Conservation (phyloP, 2,329 filamentous ascomycete species). For the Colletotrichum chrysophilum region DNA sequence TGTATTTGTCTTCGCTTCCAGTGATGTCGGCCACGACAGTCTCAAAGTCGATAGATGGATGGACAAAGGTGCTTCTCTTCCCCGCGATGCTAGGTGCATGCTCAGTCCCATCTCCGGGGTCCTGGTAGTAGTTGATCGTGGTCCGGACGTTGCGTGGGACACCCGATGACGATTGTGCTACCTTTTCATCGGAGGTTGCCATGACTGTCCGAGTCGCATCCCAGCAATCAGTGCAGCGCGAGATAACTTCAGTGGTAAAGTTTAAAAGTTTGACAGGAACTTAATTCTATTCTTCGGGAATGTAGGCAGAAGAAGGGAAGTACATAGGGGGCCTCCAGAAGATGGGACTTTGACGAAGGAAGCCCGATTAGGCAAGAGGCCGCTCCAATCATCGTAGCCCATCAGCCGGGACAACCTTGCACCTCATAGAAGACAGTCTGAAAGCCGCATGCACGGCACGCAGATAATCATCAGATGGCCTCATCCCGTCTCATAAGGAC, state of each 20-base stretch:
- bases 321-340: not conserved
- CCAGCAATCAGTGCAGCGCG: not conserved
- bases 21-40: conserved; percentile 42
- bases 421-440: not conserved
- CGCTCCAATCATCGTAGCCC: not conserved
- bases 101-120: conserved; percentile 1
- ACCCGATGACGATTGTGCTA: not conserved
- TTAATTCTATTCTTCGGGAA: not conserved
- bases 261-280: not conserved
- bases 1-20: conserved; percentile 43
- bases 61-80: not conserved
- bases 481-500: not conserved
- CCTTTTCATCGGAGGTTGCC: not conserved
- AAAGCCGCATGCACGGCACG: not conserved
- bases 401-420: not conserved
- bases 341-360: not conserved
- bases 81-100: conserved; percentile 15
- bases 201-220: not conserved
- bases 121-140: conserved; percentile 10
- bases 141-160: conserved; percentile 41
- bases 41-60: not conserved
- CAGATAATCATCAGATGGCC: not conserved
- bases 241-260: not conserved
- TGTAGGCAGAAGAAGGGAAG: not conserved
- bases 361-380: not conserved